These are phyloP conservation scores for Pulicaria dysenterica DNA, from an alignment of 129 eudicot genomes.

Conservation along the genomic window DNA sequence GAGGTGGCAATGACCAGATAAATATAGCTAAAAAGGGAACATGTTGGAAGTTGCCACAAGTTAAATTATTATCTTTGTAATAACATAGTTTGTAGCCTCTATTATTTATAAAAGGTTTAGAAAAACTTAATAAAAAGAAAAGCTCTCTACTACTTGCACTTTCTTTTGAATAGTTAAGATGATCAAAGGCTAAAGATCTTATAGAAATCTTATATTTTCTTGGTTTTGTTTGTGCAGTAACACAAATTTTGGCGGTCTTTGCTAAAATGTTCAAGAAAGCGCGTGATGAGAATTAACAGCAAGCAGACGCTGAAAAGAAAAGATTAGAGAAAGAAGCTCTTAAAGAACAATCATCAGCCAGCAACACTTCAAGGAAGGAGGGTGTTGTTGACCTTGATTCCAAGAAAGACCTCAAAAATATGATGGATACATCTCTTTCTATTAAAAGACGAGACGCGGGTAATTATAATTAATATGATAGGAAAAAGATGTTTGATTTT, in stretches of 20 bases:
- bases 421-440: slow-evolving; percentile 38
- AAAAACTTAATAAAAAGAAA: no score
- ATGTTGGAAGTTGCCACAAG: not conserved
- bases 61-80: not conserved
- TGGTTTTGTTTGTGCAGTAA: slow-evolving; percentile 61
- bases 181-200: no score
- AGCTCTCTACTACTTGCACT: no score
- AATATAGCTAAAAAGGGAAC: not conserved
- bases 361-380: slow-evolving; percentile 37
- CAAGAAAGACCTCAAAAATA: slow-evolving; percentile 48
- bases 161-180: no score
- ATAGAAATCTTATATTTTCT: slow-evolving; percentile 4
- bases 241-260: slow-evolving; percentile 78
- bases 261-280: slow-evolving; percentile 88
- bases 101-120: no score
- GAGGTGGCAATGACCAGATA: no score
- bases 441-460: slow-evolving; percentile 28
- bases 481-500: not conserved
- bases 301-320: slow-evolving; percentile 92
- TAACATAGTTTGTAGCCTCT: not conserved
- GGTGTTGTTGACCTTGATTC: slow-evolving; percentile 41
- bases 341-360: slow-evolving; percentile 70
- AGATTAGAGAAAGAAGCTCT: slow-evolving; percentile 91
- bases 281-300: slow-evolving; percentile 85
- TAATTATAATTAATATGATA: slow-evolving; percentile 7